Conservation (phyloP, 495 filamentous ascomycete species). For the Xylaria scruposa region DNA sequence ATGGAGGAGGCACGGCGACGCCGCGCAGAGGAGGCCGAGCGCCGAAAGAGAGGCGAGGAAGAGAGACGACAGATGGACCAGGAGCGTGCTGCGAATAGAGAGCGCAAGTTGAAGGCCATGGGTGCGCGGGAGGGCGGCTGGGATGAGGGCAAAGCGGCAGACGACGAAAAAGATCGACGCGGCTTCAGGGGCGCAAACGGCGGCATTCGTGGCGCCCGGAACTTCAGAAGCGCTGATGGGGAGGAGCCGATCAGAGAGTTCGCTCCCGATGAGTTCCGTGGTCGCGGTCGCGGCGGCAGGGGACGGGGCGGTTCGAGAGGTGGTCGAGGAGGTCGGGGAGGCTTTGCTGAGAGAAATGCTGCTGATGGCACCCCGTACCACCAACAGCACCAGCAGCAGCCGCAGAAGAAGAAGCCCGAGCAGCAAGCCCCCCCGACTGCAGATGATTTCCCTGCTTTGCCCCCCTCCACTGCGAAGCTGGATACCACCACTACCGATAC, state of each 20-base stretch:
- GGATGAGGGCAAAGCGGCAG: slow-evolving; percentile 53
- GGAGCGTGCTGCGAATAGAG: slow-evolving; percentile 54
- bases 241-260: slow-evolving; percentile 41
- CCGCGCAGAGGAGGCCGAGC: slow-evolving; percentile 49
- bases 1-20: slow-evolving; percentile 58
- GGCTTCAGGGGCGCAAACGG: slow-evolving; percentile 52
- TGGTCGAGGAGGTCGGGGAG: slow-evolving; percentile 38
- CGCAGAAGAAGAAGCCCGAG: slow-evolving; percentile 30
- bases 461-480: slow-evolving; percentile 39
- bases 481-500: slow-evolving; percentile 31
- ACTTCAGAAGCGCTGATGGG: slow-evolving; percentile 33
- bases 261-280: slow-evolving; percentile 38
- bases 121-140: slow-evolving; percentile 52
- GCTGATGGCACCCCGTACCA: neutral
- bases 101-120: slow-evolving; percentile 56
- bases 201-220: slow-evolving; percentile 45
- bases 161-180: slow-evolving; percentile 40
- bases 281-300: slow-evolving; percentile 36
- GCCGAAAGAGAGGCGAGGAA: slow-evolving; percentile 47
- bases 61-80: slow-evolving; percentile 56
- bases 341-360: slow-evolving; percentile 30
- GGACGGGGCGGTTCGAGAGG: slow-evolving; percentile 37
- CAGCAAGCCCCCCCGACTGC: slow-evolving; percentile 31
- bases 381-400: slow-evolving; percentile 11
- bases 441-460: slow-evolving; percentile 55